Conservation (phyloP, 2,329 filamentous ascomycete genomes). For the Colletotrichum truncatum region DNA sequence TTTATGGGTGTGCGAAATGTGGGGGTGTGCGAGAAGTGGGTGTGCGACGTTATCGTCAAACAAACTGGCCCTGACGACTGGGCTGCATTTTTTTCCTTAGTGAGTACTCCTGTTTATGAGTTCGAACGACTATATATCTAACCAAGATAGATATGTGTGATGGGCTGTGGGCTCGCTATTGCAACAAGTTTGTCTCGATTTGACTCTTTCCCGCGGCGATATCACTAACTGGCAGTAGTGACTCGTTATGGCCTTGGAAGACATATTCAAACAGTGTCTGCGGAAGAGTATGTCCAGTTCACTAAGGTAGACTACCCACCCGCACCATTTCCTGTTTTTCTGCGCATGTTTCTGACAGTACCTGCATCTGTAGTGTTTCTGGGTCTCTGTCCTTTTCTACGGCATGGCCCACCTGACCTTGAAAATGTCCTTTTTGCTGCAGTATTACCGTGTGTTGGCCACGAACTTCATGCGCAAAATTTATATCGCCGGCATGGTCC, state of each 20-base stretch:
- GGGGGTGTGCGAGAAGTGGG: no score
- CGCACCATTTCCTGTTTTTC: background rate
- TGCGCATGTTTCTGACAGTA: constrained; percentile 26
- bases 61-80: constrained; percentile 38
- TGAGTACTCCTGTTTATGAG: constrained; percentile 24
- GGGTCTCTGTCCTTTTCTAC: constrained; percentile 41
- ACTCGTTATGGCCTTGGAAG: constrained; percentile 32
- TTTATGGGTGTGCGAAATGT: no score
- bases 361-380: no score
- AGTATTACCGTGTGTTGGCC: constrained; percentile 45
- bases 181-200: constrained; percentile 4
- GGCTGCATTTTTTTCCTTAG: constrained; percentile 35
- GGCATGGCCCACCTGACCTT: constrained; percentile 37
- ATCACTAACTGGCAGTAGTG: background rate
- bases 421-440: constrained; percentile 45
- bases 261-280: constrained; percentile 17
- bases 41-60: no score
- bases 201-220: no score
- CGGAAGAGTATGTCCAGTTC: background rate
- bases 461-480: constrained; percentile 36
- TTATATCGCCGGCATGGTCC: constrained; percentile 36
- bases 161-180: constrained; percentile 7
- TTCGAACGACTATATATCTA: no score
- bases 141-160: background rate
- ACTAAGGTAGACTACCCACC: constrained; percentile 14